Percentiles rank a stretch among this genome's conserved stretches.
These are phyloP conservation scores for Colletotrichum sp. DNA, from an alignment of 2,329 filamentous ascomycete genomes.

Conservation along the genomic window DNA sequence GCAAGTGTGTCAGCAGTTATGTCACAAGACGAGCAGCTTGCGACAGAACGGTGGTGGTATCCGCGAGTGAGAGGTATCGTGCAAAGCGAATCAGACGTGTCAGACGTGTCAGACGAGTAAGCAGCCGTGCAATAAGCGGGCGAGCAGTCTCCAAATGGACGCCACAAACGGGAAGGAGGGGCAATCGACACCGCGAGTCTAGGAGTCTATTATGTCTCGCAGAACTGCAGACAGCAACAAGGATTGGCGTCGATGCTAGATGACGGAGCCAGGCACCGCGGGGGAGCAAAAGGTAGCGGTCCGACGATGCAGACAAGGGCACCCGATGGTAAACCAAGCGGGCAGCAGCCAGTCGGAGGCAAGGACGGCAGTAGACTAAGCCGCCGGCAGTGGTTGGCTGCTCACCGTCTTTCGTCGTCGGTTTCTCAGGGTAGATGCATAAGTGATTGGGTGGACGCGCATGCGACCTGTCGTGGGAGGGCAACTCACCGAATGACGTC, in stretches of 20 bases:
- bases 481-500: conserved; percentile 21
- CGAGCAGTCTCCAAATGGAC: background rate
- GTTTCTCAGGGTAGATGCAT: background rate
- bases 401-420: conserved; percentile 9
- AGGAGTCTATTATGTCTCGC: background rate
- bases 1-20: conserved; percentile 1
- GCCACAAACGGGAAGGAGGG: background rate
- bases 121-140: background rate
- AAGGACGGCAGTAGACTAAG: background rate
- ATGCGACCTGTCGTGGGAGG: background rate
- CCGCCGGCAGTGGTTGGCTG: background rate
- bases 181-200: background rate
- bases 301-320: background rate
- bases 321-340: background rate
- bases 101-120: conserved; percentile 2
- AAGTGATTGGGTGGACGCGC: conserved; percentile 6
- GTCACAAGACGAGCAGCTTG: background rate
- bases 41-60: background rate
- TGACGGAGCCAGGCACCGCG: conserved; percentile 14
- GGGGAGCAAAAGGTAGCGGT: background rate
- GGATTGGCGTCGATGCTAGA: background rate
- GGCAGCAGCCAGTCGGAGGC: background rate
- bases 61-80: background rate
- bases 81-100: background rate
- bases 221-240: background rate